Evolutionary conservation across 306 rosid species (phyloP).

Genomic region (Prinsepia uniflora): DNA sequence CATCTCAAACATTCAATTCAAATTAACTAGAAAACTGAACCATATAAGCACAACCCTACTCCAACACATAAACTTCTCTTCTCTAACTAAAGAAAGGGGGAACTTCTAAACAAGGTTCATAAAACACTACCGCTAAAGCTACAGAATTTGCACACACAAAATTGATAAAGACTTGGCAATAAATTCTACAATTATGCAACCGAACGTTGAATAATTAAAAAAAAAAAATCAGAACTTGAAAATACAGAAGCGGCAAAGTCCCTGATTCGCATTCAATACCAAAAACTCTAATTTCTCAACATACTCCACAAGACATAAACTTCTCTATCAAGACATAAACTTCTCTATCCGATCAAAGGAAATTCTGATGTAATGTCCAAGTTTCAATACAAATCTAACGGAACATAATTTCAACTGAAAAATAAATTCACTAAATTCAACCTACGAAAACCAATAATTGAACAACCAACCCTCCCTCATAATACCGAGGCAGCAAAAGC

Average conservation of each 20-base stretch:
- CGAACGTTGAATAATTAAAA: background rate
- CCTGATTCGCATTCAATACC: constrained; percentile 23
- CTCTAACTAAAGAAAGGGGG: background rate
- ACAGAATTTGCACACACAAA: background rate
- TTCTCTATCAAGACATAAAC: no score
- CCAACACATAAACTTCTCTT: background rate
- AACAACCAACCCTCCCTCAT: background rate
- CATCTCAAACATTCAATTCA: background rate
- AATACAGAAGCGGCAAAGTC: background rate
- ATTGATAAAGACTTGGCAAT: background rate
- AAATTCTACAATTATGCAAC: background rate
- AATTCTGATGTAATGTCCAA: no score
- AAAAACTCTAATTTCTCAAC: constrained; percentile 26
- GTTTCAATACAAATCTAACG: no score
- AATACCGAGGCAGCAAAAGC: background rate
- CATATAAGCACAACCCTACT: background rate
- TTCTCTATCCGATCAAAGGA: no score
- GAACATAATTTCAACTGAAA: no score
- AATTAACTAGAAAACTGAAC: background rate
- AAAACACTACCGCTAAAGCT: background rate
- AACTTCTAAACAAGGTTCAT: background rate
- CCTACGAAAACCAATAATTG: no score
- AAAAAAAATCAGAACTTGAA: background rate
- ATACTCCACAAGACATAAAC: background rate
- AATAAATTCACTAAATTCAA: no score